A percentile compares a stretch with the other conserved stretches of the same genome.
These are phyloP conservation scores for Cruciata laevipes DNA, from an alignment of 257 asterid genomes.

Conservation along the genomic window DNA sequence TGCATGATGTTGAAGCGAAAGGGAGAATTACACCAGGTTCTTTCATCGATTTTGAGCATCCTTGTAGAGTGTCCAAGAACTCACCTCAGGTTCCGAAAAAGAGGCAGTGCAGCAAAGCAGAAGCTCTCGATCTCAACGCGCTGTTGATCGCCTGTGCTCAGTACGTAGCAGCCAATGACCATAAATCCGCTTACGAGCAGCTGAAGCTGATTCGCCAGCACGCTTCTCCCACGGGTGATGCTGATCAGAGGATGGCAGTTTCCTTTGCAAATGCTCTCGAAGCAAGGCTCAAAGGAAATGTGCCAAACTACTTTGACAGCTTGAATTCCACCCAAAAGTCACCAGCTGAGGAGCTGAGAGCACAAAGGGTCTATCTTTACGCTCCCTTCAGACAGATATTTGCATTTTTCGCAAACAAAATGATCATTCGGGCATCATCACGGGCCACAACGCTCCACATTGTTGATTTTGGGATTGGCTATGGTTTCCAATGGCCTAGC, in stretches of 20 bases:
- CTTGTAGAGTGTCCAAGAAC: not conserved
- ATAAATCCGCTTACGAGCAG: constrained; percentile 8
- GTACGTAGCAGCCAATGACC: constrained; percentile 9
- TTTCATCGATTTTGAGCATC: constrained; percentile 15
- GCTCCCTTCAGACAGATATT: constrained; percentile 8
- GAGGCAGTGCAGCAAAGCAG: not conserved
- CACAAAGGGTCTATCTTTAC: constrained; percentile 10
- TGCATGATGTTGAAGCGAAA: constrained; percentile 38
- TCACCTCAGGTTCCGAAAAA: not conserved
- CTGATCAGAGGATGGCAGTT: constrained; percentile 19
- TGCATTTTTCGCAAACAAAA: constrained; percentile 6
- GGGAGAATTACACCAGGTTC: constrained; percentile 16
- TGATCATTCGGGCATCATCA: constrained; percentile 16
- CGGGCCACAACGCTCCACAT: constrained; percentile 16
- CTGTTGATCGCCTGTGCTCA: constrained; percentile 17
- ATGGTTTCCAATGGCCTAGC: constrained; percentile 25
- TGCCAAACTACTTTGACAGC: not conserved
- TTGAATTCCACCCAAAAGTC: constrained; percentile 1
- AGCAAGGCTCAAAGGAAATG: constrained; percentile 17
- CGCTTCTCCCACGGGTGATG: constrained; percentile 4
- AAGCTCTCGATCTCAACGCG: constrained; percentile 5
- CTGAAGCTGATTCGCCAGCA: constrained; percentile 16
- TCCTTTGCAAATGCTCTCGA: constrained; percentile 16
- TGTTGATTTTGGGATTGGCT: constrained; percentile 21
- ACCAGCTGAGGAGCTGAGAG: constrained; percentile 16